Base-by-base conservation (phyloP, 2,329 filamentous ascomycete species). In the Macrophomina tecta region DNA sequence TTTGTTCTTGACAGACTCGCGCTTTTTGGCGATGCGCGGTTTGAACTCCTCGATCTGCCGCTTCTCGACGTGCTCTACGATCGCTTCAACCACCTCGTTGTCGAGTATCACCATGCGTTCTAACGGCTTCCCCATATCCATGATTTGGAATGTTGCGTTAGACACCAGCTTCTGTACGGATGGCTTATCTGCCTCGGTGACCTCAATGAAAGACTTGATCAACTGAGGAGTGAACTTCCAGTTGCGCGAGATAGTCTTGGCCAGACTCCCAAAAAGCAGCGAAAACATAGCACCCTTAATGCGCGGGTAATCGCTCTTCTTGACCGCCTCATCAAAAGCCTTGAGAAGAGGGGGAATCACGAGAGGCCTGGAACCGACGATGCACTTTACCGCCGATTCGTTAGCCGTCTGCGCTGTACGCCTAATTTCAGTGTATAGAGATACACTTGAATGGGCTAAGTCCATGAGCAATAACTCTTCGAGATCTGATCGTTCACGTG, bases 241-340 rank as follows among this genome's bases (percentile, higher is more conserved):
- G 77, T 99, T 94, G 65, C 91, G 90, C 55, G 93, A 88, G 53
- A 97, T 87, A 0, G 94, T 96, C 80, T 94, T 96, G 5, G 93
- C 86, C 42, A 99, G 82, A 68, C 92, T 96, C 11, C 94, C 94
- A 73, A 94, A 96, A 18, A 98, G 82, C 34, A 99, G 81, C 0
- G 94, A 94, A 77, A 95, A 98, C 82, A 99, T 89, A 42, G 91
- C 91, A 40, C 96, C 95, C 80, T 99, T 99, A 78, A 99, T 97
- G 14, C 93, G 88, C 69, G 95, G 91, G 75, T 93, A 92, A 70
- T 99, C 93, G 67, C 90, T 91, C 49, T 88, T 86, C 64, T 90
- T 89, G 36, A 99, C 85, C 32, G 93, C 93, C 69, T 89, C 87
- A 70, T 91, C 89, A 66, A 98, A 87, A 3, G 90, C 89, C 52